Evolutionary conservation across 164 flowering plant genomes (phyloP), one percentile per base, ranked within the genome.

Genomic region (Stephania yunnanensis): DNA sequence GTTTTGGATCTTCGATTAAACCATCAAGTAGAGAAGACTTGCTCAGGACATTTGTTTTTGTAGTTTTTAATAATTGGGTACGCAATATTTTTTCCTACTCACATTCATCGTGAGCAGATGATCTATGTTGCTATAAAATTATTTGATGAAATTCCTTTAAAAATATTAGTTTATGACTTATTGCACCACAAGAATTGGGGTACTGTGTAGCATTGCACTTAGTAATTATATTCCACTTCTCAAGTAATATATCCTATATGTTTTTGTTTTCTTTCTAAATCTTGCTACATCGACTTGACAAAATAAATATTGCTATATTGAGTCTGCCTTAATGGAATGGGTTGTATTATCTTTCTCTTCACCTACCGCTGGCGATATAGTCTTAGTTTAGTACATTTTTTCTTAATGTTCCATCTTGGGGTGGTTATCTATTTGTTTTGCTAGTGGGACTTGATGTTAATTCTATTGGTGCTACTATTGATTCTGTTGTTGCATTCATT

Each of bases 381-480:
- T 72, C 72, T 25, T 68, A 10, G 53, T 50, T 31, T 73, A 36
- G 42, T 66, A 30, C 2, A 29, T 19, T 72, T n/a, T 50, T 74
- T n/a, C 10, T 74, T 12, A 25, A 30, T 69, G 13, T 82, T 82
- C 76, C 86, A 90, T 97, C 92, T 94, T 69, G 98, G 98, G 46
- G 98, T 75, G 99, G 99, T 52, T 95, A 95, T 85, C 92, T 95
- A 45, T 95, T 93, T 84, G 99, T 97, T 50, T 77, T 95, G 80
- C 97, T 97, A 31, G 78, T 95, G 76, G 99, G 99, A 36, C 91
- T 95, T 79, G 74, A 93, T 75, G 98, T 97, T 72, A 98, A 95
- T 83, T 93, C 99, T 55, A 81, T 88, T 82, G 99, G 99, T 78
- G 99, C 99, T 42, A 89, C 98, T 46, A 29, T 92, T 73, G 97